A percentile compares a stretch with the other conserved stretches of the same genome.
These are phyloP conservation scores for Fagopyrum tataricum DNA, from an alignment of 148 eudicot genomes.

Conservation along the genomic window DNA sequence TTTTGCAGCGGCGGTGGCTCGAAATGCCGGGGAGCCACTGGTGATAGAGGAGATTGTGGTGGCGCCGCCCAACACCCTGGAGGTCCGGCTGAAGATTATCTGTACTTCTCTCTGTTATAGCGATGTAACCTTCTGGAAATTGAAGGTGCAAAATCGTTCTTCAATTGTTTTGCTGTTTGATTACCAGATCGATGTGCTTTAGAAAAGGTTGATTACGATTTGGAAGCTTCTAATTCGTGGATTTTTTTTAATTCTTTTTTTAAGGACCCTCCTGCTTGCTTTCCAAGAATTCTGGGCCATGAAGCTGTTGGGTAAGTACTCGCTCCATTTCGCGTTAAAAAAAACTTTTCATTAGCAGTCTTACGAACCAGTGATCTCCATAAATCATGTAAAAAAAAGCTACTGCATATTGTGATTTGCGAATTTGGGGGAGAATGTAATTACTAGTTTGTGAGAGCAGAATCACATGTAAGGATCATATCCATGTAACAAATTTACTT, in stretches of 20 bases:
- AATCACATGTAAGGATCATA: neutral
- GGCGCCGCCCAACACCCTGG: slow-evolving; percentile 36
- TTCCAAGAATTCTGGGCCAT: slow-evolving; percentile 45
- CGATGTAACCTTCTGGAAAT: slow-evolving; percentile 35
- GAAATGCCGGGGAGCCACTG: slow-evolving; percentile 41
- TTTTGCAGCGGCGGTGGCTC: slow-evolving; percentile 41
- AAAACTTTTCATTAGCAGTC: too few relatives aligned
- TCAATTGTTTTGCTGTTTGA: neutral
- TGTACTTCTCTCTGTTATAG: slow-evolving; percentile 38
- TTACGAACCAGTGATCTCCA: too few relatives aligned
- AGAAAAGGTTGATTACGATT: neutral
- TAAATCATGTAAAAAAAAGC: neutral
- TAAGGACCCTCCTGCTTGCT: slow-evolving; percentile 19
- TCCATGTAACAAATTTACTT: neutral
- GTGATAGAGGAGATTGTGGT: slow-evolving; percentile 46
- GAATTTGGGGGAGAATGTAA: too few relatives aligned
- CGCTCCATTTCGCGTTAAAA: neutral
- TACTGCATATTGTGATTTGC: too few relatives aligned
- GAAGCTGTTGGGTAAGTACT: slow-evolving; percentile 40
- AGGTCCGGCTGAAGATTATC: slow-evolving; percentile 29
- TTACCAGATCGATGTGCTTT: neutral
- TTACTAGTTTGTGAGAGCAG: neutral
- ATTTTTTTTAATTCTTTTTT: neutral
- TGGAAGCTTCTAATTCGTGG: neutral
- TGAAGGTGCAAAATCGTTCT: slow-evolving; percentile 20